Base-by-base conservation (phyloP, 208 protist species). In the Novymonas esmeraldas region DNA sequence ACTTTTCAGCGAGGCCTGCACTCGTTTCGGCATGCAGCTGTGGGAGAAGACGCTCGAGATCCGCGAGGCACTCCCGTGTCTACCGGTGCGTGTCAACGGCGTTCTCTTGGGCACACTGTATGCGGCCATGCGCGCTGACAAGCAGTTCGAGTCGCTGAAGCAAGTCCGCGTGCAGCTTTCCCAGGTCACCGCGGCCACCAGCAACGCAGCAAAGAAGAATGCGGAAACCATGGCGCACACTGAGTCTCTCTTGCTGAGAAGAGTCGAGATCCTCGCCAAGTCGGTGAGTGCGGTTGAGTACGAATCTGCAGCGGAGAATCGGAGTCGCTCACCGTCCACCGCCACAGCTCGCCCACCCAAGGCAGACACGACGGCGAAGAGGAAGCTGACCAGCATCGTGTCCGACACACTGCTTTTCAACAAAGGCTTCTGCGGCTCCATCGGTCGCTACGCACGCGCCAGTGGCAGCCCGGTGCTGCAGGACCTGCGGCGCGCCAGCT, bases 21-120 rank as follows among this genome's bases (percentile, higher is more conserved):
- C 55, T 5, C 42, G 31, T 6, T 42, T 78, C 28, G 59, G 72
- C 3, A 54, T 75, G 48, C 52, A 77, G 34, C 55, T 86, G 18
- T 52, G 49, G n/a, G 56, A 52, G 4, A 52, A 57, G 38, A 78
- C 82, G 20, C 42, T 68, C 26, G 64, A 71, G 38, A 48, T 71
- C 6, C 34, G 70, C 18, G 28, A n/a, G 13, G 28, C 50, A 3
- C 74, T 76, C 48, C 81, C 84, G 4, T 90, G 75, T 49, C 52
- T 90, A 13, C 46, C 59, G 10, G 4, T 56, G 22, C 84, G 84
- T 7, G 67, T 84, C 9, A 2, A 49, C 2, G 74, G 74, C 6
- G 72, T 90, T 22, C 56, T 90, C 14, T 67, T 90, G 2, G 73
- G 62, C 13, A 63, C 70, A 16, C 52, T 90, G 50, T 42, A 33